Conservation (phyloP, 2,329 filamentous ascomycete genomes). For the Graphiopsis chlorocephala region DNA sequence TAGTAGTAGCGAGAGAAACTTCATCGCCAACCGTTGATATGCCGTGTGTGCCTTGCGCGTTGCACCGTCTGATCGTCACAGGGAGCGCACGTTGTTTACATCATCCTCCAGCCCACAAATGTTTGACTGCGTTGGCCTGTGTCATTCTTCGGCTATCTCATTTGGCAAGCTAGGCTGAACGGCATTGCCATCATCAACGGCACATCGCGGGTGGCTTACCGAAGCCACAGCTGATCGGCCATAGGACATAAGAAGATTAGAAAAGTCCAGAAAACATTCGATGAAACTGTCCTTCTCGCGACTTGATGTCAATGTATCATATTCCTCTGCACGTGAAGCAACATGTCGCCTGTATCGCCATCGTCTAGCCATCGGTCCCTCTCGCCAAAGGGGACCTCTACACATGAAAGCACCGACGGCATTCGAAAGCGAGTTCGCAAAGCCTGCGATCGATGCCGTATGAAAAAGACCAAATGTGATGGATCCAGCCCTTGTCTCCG, state of each 20-base stretch:
- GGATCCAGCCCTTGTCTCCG: slow-evolving; percentile 58
- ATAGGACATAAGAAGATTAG: neutral
- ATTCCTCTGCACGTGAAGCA: neutral
- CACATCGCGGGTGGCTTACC: neutral
- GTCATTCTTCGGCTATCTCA: neutral
- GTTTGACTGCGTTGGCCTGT: neutral
- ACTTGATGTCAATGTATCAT: neutral
- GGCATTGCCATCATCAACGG: neutral
- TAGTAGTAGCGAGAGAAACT: neutral
- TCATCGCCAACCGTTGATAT: neutral
- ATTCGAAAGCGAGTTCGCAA: slow-evolving; percentile 62
- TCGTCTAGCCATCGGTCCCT: neutral
- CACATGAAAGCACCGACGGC: neutral
- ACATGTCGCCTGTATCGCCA: neutral
- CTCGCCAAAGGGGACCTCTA: neutral
- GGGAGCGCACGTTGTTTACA: neutral
- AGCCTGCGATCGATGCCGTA: slow-evolving; percentile 62
- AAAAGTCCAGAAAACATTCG: neutral
- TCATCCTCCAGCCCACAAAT: neutral
- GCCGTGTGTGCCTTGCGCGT: neutral
- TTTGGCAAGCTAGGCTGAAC: neutral
- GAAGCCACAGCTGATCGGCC: neutral
- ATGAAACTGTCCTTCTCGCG: neutral
- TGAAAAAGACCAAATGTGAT: slow-evolving; percentile 69
- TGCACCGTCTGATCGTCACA: neutral